These are phyloP conservation scores for Hyaloscypha hepaticicola DNA, from an alignment of 495 filamentous ascomycete genomes.

Conservation along the genomic window DNA sequence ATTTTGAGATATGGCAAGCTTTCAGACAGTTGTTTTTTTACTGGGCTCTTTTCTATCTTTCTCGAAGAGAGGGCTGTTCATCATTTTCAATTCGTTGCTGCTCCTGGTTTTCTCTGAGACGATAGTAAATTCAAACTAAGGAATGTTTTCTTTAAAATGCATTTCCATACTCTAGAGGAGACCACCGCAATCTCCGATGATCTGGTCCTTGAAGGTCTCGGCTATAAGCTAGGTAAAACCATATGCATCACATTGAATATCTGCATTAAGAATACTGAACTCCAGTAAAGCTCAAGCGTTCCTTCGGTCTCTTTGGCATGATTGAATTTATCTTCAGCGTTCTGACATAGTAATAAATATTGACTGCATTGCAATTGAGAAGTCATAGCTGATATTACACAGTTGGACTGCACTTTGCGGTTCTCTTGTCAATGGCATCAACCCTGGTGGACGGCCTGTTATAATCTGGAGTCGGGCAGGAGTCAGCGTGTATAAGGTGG, in stretches of 20 bases:
- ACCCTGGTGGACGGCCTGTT: neutral
- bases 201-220: neutral
- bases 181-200: neutral
- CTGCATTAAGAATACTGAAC: neutral
- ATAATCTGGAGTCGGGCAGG: slow-evolving; percentile 1
- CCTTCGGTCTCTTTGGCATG: neutral
- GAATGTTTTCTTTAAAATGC: neutral
- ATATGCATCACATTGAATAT: too few relatives aligned
- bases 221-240: neutral
- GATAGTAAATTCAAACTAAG: neutral
- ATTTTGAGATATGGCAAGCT: too few relatives aligned
- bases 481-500: neutral
- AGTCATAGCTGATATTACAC: neutral
- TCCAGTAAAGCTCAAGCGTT: neutral
- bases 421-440: neutral
- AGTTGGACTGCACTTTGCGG: neutral
- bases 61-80: neutral
- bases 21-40: neutral
- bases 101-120: neutral
- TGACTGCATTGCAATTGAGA: neutral
- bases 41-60: neutral
- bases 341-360: neutral
- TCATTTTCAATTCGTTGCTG: neutral
- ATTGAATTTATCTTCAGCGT: neutral
- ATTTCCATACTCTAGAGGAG: neutral